Percentiles rank a stretch among this genome's conserved stretches.
phyloP scores from a whole-genome alignment of 345 rosid genomes.

The Raphanus raphanistrum region DNA sequence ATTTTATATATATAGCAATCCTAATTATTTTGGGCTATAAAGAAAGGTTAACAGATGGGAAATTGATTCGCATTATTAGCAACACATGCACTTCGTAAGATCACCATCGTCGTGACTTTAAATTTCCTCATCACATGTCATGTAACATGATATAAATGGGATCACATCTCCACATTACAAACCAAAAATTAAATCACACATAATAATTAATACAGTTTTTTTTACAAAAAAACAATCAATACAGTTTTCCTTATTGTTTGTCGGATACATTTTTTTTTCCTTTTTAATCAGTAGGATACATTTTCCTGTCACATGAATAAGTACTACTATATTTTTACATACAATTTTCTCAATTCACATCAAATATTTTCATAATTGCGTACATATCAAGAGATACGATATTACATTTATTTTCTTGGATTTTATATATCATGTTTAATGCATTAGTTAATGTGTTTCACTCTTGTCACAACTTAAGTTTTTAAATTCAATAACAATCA shows the following conservation, averaged over 20 bases:
- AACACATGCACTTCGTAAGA: slow-evolving; percentile 48
- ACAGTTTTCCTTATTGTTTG: too few species aligned
- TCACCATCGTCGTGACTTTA: slow-evolving; percentile 38
- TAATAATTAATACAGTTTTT: not conserved
- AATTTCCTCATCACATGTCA: slow-evolving; percentile 52
- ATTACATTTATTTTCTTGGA: not conserved
- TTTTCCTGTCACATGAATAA: not conserved
- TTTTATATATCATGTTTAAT: slow-evolving; percentile 8
- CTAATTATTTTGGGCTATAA: not conserved
- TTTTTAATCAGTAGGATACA: not conserved
- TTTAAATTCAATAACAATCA: slow-evolving; percentile 40
- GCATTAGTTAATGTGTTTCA: slow-evolving; percentile 35
- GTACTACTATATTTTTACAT: not conserved
- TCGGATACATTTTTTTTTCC: too few species aligned
- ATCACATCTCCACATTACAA: slow-evolving; percentile 40
- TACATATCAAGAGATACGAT: not conserved
- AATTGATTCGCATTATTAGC: slow-evolving; percentile 39
- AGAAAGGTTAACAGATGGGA: slow-evolving; percentile 34
- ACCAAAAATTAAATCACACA: not conserved
- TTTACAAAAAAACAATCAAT: too few species aligned
- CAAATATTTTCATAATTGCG: not conserved
- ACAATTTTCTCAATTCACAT: not conserved
- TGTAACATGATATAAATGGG: slow-evolving; percentile 54
- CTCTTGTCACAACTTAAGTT: slow-evolving; percentile 36
- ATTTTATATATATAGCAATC: not conserved